phyloP scores from a whole-genome alignment of 768 basidiomycete genomes.

The Suillus brevipes region DNA sequence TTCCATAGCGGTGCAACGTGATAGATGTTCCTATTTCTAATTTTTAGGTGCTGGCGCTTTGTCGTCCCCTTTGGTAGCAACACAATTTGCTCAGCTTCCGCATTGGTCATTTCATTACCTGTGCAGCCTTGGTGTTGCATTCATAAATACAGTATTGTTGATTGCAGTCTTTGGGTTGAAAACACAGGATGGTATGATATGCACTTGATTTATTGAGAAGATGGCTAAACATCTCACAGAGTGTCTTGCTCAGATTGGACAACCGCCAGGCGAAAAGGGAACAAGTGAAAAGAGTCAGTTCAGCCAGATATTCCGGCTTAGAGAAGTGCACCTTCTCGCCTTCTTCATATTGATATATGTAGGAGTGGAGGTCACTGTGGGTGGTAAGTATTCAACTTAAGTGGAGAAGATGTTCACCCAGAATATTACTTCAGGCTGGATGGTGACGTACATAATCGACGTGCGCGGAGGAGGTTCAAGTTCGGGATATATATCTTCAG shows the following conservation, averaged over 20 bases:
- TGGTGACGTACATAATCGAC: slow-evolving; percentile 56
- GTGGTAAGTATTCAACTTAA: slow-evolving; percentile 33
- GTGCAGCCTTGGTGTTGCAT: slow-evolving; percentile 63
- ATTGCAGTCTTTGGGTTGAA: slow-evolving; percentile 60
- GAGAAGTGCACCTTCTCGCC: slow-evolving; percentile 46
- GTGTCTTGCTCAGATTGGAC: slow-evolving; percentile 38
- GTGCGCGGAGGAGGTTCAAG: slow-evolving; percentile 44
- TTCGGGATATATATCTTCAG: slow-evolving; percentile 49
- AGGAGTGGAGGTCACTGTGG: slow-evolving; percentile 53
- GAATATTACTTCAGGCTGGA: slow-evolving; percentile 50
- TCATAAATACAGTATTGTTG: slow-evolving; percentile 53
- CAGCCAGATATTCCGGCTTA: slow-evolving; percentile 45
- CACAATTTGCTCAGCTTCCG: slow-evolving; percentile 44
- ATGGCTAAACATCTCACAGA: slow-evolving; percentile 26
- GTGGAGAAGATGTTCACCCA: background rate
- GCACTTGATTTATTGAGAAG: background rate
- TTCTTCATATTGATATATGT: slow-evolving; percentile 47
- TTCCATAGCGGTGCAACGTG: background rate
- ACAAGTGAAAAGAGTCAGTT: slow-evolving; percentile 39
- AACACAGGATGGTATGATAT: slow-evolving; percentile 58
- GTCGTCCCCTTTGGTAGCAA: slow-evolving; percentile 52
- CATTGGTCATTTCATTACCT: slow-evolving; percentile 45
- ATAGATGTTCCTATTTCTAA: background rate
- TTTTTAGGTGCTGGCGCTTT: slow-evolving; percentile 47
- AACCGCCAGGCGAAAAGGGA: slow-evolving; percentile 24